These are phyloP conservation scores for Epichloe sp. DNA, from an alignment of 2,329 filamentous ascomycete species.

Conservation along the genomic window DNA sequence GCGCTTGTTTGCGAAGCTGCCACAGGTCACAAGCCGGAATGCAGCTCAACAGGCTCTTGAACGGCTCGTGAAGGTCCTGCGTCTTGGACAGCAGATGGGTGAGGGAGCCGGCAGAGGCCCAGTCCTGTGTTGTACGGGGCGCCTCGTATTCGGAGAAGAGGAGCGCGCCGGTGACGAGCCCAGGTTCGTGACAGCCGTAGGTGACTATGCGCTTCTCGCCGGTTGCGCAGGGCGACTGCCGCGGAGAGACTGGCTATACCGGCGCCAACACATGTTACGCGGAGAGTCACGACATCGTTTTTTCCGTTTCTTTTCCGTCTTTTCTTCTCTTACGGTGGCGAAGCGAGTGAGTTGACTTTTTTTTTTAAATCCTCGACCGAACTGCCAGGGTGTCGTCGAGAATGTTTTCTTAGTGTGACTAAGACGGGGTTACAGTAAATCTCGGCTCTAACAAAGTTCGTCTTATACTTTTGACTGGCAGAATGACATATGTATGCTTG, in stretches of 20 bases:
- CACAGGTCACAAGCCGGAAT: background rate
- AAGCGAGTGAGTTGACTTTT: background rate
- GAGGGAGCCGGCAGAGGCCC: background rate
- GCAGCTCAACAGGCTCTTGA: background rate
- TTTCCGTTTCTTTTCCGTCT: background rate
- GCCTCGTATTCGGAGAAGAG: background rate
- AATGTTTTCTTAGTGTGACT: too few relatives aligned
- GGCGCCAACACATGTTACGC: background rate
- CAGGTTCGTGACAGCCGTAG: background rate
- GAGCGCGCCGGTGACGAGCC: background rate
- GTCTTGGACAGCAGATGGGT: background rate
- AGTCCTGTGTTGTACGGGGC: background rate
- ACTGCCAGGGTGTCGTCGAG: too few relatives aligned
- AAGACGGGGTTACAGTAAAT: too few relatives aligned
- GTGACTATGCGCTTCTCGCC: background rate
- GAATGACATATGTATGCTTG: too few relatives aligned
- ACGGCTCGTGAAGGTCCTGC: background rate
- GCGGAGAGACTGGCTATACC: background rate
- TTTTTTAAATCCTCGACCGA: background rate
- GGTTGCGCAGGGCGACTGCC: background rate
- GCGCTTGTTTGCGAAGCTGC: slow-evolving; percentile 1
- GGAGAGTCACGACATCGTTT: background rate
- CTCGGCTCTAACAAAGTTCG: too few relatives aligned
- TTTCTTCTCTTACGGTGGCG: background rate
- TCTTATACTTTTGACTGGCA: too few relatives aligned